Evolutionary conservation across 2,329 filamentous ascomycete genomes (phyloP), one percentile per base, ranked within the genome.

Genomic region (Stachybotrys elegans): DNA sequence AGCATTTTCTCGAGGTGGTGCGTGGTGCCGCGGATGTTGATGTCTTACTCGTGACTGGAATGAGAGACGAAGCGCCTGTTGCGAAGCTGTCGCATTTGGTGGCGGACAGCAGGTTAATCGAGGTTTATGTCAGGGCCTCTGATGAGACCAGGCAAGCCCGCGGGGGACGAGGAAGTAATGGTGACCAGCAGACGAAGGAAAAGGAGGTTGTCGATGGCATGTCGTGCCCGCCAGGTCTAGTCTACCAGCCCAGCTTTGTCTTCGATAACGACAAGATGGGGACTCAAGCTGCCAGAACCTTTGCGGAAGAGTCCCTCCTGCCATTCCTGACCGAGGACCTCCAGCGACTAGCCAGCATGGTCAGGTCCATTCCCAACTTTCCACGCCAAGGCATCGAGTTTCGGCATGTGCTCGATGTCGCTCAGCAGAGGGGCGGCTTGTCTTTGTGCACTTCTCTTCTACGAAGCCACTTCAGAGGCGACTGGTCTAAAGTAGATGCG

Each of bases 51-150:
- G 75, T 86, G 50, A 84, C 79, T 1, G 80, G 79, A 0, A 76
- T 83, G 74, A 74, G 78, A 66, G 81, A 85, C 40, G 62, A 76
- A 39, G 72, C 78, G 5, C 81, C 80, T 0, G 67, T 83, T 11
- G 63, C 75, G 48, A 34, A 49, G 12, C 72, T 80, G 0, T 75
- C 74, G n/a, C 72, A 76, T 62, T 54, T 82, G 20, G 72, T 81
- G 11, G 69, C 78, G 40, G 57, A 68, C 2, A 73, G 63, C 47
- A 75, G 65, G 48, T 45, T 84, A 16, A 25, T 84, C 38, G 80
- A 84, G 25, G 61, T 84, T 48, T 65, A 57, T 16, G 61, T 84
- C 43, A 21, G 65, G 48, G 68, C 69, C 20, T 66, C 56, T 45
- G 40, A 65, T 45, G 41, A 66, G 38, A 70, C 54, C 6, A 66